Evolutionary conservation across 208 protist genomes (phyloP).

Genomic region (Crithidia expoeki): DNA sequence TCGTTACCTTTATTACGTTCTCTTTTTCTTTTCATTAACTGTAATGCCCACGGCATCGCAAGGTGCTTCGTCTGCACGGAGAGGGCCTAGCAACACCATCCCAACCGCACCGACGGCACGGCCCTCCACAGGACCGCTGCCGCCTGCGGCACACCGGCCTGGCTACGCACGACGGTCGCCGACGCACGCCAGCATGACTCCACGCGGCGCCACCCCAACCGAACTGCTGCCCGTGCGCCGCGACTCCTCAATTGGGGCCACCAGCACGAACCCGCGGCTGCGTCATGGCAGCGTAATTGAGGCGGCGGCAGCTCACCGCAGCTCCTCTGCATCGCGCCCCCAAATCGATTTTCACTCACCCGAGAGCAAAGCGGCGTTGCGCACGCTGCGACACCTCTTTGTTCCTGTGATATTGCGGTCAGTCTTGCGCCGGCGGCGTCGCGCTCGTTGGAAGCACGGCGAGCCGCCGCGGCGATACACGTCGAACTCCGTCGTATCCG

Average conservation of each 20-base stretch:
- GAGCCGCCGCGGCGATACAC: conserved; percentile 67
- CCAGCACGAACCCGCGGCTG: conserved; percentile 52
- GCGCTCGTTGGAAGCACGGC: conserved; percentile 36
- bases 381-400: conserved; percentile 52
- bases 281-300: conserved; percentile 46
- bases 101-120: conserved; percentile 9
- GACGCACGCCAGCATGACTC: background rate
- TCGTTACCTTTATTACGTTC: background rate
- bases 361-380: conserved; percentile 49
- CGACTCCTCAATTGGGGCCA: conserved; percentile 68
- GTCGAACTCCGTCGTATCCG: conserved; percentile 64
- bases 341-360: conserved; percentile 46
- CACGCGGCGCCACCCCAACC: conserved; percentile 7
- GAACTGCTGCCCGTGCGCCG: conserved; percentile 36
- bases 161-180: background rate
- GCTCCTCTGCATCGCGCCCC: conserved; percentile 14
- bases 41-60: conserved; percentile 6
- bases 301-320: conserved; percentile 31
- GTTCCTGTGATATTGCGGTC: conserved; percentile 55
- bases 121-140: background rate
- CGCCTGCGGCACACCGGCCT: background rate
- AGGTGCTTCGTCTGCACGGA: background rate
- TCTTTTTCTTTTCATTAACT: background rate
- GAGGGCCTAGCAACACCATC: background rate
- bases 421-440: conserved; percentile 48